Evolutionary conservation across 2,329 filamentous ascomycete genomes (phyloP).

Genomic region (Xylariaceae sp.): DNA sequence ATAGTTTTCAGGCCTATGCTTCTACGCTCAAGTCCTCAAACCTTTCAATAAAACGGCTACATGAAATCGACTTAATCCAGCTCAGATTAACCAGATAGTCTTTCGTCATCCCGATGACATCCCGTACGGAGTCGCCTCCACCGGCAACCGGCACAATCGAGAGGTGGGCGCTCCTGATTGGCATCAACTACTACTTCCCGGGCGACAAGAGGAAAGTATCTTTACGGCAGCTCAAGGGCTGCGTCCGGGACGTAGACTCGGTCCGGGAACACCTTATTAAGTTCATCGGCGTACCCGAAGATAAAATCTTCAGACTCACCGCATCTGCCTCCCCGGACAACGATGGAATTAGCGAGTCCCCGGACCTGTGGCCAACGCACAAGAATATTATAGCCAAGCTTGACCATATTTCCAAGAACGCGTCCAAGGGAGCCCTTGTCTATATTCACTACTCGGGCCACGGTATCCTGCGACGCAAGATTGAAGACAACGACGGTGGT

Average conservation of each 20-base stretch:
- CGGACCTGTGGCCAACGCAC: background rate
- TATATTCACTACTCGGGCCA: background rate
- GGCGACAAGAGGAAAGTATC: background rate
- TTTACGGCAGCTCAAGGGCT: background rate
- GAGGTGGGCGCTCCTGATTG: background rate
- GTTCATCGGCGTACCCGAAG: background rate
- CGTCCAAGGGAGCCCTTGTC: background rate
- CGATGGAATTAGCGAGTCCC: background rate
- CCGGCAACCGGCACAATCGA: background rate
- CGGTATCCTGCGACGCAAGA: background rate
- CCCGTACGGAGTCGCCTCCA: background rate
- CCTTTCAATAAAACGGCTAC: too few species aligned
- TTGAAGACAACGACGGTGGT: background rate
- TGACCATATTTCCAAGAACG: background rate
- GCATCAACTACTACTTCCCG: background rate
- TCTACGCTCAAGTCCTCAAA: too few species aligned
- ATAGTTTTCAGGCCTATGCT: too few species aligned
- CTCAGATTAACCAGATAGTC: too few species aligned
- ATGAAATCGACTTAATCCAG: too few species aligned
- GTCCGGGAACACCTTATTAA: background rate
- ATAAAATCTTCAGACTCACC: background rate
- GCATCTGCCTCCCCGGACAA: background rate
- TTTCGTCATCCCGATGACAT: background rate
- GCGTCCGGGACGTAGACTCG: background rate
- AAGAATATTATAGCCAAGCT: background rate